Evolutionary conservation across 768 basidiomycete genomes (phyloP).

Genomic region (Suillus weaverae): DNA sequence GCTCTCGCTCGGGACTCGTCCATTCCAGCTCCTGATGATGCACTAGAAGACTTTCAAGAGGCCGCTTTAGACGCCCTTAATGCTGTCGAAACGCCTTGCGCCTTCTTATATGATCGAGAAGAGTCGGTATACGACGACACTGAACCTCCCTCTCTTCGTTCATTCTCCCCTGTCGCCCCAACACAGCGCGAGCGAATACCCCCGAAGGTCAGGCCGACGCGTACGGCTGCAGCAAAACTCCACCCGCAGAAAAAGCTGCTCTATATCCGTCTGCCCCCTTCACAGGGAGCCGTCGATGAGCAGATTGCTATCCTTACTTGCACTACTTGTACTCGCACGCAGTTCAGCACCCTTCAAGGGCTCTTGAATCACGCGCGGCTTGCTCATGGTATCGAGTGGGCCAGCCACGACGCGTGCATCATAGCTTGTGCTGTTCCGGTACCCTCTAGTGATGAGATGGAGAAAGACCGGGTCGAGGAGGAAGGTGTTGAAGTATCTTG

Average conservation of each 20-base stretch:
- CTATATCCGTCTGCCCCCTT: slow-evolving; percentile 38
- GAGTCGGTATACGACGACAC: slow-evolving; percentile 8
- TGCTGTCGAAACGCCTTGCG: slow-evolving; percentile 39
- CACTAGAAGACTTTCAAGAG: slow-evolving; percentile 34
- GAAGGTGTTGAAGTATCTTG: slow-evolving; percentile 37
- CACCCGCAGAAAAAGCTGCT: slow-evolving; percentile 37
- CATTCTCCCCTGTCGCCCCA: slow-evolving; percentile 19
- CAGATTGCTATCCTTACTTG: slow-evolving; percentile 40
- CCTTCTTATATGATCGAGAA: slow-evolving; percentile 38
- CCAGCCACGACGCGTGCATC: slow-evolving; percentile 54
- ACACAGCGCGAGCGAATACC: slow-evolving; percentile 18
- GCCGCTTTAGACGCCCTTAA: slow-evolving; percentile 45
- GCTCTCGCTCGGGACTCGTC: slow-evolving; percentile 26
- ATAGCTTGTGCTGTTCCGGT: slow-evolving; percentile 43
- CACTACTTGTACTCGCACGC: slow-evolving; percentile 43
- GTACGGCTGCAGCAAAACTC: slow-evolving; percentile 24
- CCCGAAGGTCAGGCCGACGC: slow-evolving; percentile 28
- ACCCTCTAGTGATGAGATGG: slow-evolving; percentile 30
- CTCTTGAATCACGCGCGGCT: slow-evolving; percentile 53
- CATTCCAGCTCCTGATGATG: slow-evolving; percentile 13
- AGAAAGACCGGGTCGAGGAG: slow-evolving; percentile 39
- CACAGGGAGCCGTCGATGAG: slow-evolving; percentile 21
- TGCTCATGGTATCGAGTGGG: slow-evolving; percentile 47
- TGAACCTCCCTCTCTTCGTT: slow-evolving; percentile 23
- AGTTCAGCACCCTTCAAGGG: slow-evolving; percentile 53